Percentiles rank a stretch among this genome's conserved stretches.
These are phyloP conservation scores for Tetrahymena elliotti DNA, from an alignment of 73 alveolate species.

Conservation along the genomic window DNA sequence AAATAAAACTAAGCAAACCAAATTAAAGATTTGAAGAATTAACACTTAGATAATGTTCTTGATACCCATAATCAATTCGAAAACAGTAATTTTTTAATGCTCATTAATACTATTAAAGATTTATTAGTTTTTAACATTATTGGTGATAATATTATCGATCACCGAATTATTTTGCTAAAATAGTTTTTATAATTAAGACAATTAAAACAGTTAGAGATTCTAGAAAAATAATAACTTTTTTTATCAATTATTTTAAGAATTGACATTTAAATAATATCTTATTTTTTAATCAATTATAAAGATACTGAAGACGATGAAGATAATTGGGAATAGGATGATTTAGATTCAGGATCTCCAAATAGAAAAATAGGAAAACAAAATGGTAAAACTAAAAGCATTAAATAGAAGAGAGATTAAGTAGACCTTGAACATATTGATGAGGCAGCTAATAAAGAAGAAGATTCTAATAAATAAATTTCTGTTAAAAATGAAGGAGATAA, in stretches of 20 bases:
- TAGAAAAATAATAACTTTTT: too few relatives aligned
- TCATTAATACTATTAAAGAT: too few relatives aligned
- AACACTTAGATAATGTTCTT: not conserved
- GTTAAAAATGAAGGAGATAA: not conserved
- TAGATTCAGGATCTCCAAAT: not conserved
- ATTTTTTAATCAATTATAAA: too few relatives aligned
- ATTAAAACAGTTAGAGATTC: too few relatives aligned
- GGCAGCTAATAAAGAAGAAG: not conserved
- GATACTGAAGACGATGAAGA: not conserved
- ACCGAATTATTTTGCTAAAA: too few relatives aligned
- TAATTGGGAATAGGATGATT: not conserved
- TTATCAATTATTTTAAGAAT: too few relatives aligned
- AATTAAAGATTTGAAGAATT: not conserved
- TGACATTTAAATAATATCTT: not conserved
- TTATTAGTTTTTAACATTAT: too few relatives aligned
- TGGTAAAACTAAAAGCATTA: not conserved
- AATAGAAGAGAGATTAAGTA: not conserved
- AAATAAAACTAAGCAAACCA: not conserved
- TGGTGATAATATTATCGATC: too few relatives aligned
- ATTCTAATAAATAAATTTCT: not conserved
- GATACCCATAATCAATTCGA: not conserved
- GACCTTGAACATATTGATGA: not conserved
- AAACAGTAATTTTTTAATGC: too few relatives aligned
- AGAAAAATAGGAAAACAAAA: not conserved
- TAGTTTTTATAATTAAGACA: too few relatives aligned